These are phyloP conservation scores for Penicillium riverlandense DNA, from an alignment of 495 filamentous ascomycete species.

Conservation along the genomic window DNA sequence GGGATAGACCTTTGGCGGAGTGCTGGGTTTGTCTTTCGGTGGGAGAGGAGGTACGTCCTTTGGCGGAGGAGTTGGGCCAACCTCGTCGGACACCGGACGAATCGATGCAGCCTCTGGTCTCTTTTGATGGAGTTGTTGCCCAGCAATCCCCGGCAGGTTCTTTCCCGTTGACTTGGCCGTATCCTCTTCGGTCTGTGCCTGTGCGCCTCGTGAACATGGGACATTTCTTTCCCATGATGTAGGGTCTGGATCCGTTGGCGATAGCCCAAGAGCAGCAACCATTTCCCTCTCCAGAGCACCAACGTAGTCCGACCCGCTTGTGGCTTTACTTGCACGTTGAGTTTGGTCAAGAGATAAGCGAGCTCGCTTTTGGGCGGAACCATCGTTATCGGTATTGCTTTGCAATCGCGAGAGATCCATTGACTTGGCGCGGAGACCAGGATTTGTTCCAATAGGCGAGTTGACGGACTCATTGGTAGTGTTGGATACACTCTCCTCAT, in stretches of 20 bases:
- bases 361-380: neutral
- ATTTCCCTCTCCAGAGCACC: constrained; percentile 17
- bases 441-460: too few species aligned
- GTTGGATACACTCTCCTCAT: constrained; percentile 4
- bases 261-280: constrained; percentile 20
- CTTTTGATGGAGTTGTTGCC: neutral
- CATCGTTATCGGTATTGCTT: neutral
- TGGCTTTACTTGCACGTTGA: neutral
- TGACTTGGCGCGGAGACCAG: neutral
- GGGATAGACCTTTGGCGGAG: neutral
- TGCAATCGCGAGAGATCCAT: constrained; percentile 1
- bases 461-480: neutral
- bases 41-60: constrained; percentile 1
- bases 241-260: constrained; percentile 5
- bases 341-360: neutral
- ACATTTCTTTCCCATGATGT: too few species aligned
- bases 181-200: neutral
- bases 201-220: too few species aligned
- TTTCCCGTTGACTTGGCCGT: neutral
- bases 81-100: constrained; percentile 9
- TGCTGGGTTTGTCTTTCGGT: neutral
- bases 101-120: constrained; percentile 5
- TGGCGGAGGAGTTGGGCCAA: constrained; percentile 1
- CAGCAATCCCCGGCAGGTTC: neutral
- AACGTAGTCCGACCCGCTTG: constrained; percentile 1